A percentile compares a stretch with the other conserved stretches of the same genome.
Conservation (phyloP, 2,329 filamentous ascomycete species). For the Penicillium freii region DNA sequence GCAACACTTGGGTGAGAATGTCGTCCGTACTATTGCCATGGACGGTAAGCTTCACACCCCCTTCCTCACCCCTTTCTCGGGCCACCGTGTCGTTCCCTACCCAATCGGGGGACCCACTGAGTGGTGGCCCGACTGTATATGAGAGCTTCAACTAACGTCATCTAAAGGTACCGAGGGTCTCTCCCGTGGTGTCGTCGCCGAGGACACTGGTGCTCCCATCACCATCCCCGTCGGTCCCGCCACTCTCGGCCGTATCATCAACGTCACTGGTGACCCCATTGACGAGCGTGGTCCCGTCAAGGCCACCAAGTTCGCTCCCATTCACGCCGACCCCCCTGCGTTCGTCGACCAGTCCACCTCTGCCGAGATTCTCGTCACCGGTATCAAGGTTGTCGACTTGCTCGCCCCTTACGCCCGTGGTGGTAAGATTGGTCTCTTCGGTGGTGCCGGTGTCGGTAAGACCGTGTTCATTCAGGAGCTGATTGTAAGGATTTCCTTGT, state of each 20-base stretch:
- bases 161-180: conserved; percentile 94
- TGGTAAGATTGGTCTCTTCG: conserved; percentile 99
- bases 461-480: conserved; percentile 99
- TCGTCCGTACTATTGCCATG: conserved; percentile 99
- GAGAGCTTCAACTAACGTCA: conserved; percentile 18
- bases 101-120: conserved; percentile 20
- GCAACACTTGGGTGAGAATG: conserved; percentile 99
- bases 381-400: conserved; percentile 99
- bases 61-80: conserved; percentile 12
- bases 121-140: conserved; percentile 11
- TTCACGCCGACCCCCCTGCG: conserved; percentile 88
- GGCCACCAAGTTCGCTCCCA: conserved; percentile 79
- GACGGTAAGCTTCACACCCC: conserved; percentile 67
- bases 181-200: conserved; percentile 80
- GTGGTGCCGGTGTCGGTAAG: conserved; percentile 99
- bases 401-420: conserved; percentile 99
- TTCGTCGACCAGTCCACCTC: conserved; percentile 95
- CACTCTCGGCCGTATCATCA: conserved; percentile 98
- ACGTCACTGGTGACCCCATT: conserved; percentile 99
- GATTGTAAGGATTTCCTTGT: conserved; percentile 61
- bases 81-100: conserved; percentile 25
- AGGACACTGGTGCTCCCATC: conserved; percentile 92
- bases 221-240: conserved; percentile 90
- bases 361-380: conserved; percentile 95
- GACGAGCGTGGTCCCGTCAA: conserved; percentile 99